These are phyloP conservation scores for Rubia tinctorum DNA, from an alignment of 305 asterid species.

Conservation along the genomic window DNA sequence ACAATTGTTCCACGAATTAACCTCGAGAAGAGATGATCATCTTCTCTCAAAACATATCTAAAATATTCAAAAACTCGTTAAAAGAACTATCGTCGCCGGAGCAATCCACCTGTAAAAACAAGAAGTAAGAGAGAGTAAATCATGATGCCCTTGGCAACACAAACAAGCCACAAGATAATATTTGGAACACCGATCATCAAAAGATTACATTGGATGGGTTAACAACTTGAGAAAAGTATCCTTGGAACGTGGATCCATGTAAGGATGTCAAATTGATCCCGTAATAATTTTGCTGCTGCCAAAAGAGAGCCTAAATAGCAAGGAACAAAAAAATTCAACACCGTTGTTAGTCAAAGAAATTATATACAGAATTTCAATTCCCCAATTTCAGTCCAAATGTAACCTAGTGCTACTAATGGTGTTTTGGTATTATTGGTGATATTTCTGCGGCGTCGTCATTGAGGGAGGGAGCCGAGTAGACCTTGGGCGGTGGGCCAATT, in stretches of 20 bases:
- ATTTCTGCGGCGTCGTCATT: too few relatives aligned
- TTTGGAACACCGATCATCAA: not conserved
- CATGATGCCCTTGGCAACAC: not conserved
- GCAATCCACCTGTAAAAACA: too few relatives aligned
- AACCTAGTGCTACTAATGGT: too few relatives aligned
- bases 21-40: too few relatives aligned
- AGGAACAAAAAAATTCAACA: slow-evolving; percentile 22
- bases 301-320: slow-evolving; percentile 79
- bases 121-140: slow-evolving; percentile 23
- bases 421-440: too few relatives aligned
- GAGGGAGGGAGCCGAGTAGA: too few relatives aligned
- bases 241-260: slow-evolving; percentile 90
- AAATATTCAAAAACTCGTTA: too few relatives aligned
- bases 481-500: too few relatives aligned
- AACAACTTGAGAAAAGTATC: slow-evolving; percentile 97
- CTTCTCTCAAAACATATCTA: too few relatives aligned
- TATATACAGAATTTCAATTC: not conserved
- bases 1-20: too few relatives aligned
- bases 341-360: not conserved
- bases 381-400: not conserved
- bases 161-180: not conserved
- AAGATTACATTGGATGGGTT: not conserved
- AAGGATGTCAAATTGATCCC: slow-evolving; percentile 91
- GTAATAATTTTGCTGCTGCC: slow-evolving; percentile 98
- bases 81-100: too few relatives aligned